phyloP scores from a whole-genome alignment of 2,329 filamentous ascomycete genomes.

The Cytospora chrysosperma region DNA sequence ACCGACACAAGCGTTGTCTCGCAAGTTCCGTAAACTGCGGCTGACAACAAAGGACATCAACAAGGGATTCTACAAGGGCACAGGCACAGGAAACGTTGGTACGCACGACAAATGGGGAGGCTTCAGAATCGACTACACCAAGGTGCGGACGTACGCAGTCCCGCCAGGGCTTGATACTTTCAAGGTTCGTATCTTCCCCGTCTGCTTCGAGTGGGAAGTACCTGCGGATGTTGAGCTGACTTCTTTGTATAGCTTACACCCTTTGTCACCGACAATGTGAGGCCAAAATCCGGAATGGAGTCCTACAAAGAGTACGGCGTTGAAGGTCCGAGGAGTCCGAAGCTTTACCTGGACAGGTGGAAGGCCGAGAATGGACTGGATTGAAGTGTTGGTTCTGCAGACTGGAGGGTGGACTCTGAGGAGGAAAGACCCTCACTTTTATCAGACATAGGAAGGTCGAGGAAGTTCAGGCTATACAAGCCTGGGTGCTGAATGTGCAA shows the following conservation, averaged over 20 bases:
- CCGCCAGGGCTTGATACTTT: conserved; percentile 68
- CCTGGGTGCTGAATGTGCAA: neutral
- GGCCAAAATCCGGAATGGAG: conserved; percentile 37
- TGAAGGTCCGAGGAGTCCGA: conserved; percentile 58
- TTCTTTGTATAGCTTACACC: conserved; percentile 64
- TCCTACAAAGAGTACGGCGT: conserved; percentile 30
- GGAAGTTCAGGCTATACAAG: neutral
- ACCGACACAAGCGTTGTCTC: conserved; percentile 65
- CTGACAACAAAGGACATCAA: conserved; percentile 92
- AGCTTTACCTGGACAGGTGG: conserved; percentile 63
- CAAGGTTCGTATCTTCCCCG: conserved; percentile 55
- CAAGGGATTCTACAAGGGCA: conserved; percentile 97
- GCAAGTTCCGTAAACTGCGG: conserved; percentile 69
- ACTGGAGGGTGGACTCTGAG: neutral
- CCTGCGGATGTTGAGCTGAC: conserved; percentile 18
- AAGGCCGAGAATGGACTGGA: conserved; percentile 66
- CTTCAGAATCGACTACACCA: conserved; percentile 79
- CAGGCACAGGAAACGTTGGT: conserved; percentile 83
- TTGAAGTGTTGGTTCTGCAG: conserved; percentile 33
- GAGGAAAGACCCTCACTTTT: neutral
- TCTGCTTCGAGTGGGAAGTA: neutral
- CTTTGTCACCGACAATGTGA: conserved; percentile 67
- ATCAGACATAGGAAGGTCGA: neutral
- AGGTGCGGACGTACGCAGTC: conserved; percentile 88
- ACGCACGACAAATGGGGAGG: conserved; percentile 78